Conservation (phyloP, 164 flowering plant genomes). For the Vitis rotundifolia region DNA sequence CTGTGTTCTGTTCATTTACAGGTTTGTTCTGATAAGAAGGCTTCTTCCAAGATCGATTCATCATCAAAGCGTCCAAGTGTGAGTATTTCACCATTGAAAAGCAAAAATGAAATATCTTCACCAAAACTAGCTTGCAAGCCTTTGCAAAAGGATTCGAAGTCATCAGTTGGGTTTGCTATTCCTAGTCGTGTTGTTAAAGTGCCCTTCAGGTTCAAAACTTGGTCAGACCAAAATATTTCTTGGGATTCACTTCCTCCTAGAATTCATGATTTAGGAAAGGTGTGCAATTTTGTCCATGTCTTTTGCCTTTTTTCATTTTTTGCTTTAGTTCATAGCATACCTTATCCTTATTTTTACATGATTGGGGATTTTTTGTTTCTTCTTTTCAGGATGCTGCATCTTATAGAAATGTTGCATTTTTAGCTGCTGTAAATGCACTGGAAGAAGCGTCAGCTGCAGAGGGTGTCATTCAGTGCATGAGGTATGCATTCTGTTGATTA, state of each 20-base stretch:
- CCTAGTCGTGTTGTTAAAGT: constrained; percentile 37
- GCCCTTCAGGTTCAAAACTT: constrained; percentile 20
- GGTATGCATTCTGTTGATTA: constrained; percentile 29
- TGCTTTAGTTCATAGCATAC: neutral
- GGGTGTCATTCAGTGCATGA: constrained; percentile 45
- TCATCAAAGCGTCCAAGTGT: constrained; percentile 16
- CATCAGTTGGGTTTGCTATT: constrained; percentile 18
- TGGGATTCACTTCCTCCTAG: constrained; percentile 46
- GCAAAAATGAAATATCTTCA: constrained; percentile 21
- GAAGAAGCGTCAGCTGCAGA: constrained; percentile 66
- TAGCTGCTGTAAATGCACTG: constrained; percentile 50
- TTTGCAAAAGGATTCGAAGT: constrained; percentile 19
- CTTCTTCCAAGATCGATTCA: constrained; percentile 23
- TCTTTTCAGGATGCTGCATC: constrained; percentile 43
- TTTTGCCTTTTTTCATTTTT: neutral
- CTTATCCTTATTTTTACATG: neutral
- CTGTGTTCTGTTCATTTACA: neutral
- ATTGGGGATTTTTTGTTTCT: neutral
- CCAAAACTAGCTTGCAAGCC: constrained; percentile 23
- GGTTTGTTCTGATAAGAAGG: constrained; percentile 25
- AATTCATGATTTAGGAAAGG: constrained; percentile 54
- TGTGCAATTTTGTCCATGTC: constrained; percentile 5
- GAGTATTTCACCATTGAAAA: constrained; percentile 27
- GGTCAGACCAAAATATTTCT: constrained; percentile 26
- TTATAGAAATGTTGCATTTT: constrained; percentile 41